Percentiles rank a stretch among this genome's conserved stretches.
Conservation (phyloP, 768 basidiomycete genomes). For the Boletus speciosus region DNA sequence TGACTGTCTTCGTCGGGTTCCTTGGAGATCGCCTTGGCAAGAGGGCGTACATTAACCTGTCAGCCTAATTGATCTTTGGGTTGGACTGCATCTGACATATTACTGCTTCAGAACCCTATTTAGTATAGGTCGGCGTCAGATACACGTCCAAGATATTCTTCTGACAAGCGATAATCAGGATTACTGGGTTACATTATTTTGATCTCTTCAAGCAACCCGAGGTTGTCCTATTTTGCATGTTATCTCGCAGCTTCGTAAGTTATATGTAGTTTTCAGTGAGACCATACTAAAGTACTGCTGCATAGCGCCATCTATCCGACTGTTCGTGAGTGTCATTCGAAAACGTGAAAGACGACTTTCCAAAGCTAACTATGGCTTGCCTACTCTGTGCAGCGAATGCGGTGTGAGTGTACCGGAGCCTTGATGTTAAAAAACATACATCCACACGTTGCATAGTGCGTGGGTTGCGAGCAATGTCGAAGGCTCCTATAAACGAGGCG, state of each 20-base stretch:
- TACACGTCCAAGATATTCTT: neutral
- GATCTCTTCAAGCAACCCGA: slow-evolving; percentile 54
- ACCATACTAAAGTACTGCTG: neutral
- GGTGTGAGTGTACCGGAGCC: slow-evolving; percentile 36
- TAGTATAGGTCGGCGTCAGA: slow-evolving; percentile 25
- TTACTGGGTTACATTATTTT: slow-evolving; percentile 65
- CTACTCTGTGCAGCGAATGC: slow-evolving; percentile 40
- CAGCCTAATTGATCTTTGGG: slow-evolving; percentile 17
- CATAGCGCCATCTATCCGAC: slow-evolving; percentile 46
- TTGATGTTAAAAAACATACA: slow-evolving; percentile 6
- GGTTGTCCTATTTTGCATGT: slow-evolving; percentile 68
- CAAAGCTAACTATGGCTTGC: neutral
- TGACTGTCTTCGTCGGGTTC: slow-evolving; percentile 61
- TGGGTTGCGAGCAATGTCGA: slow-evolving; percentile 75
- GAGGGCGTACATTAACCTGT: slow-evolving; percentile 62
- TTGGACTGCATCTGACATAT: slow-evolving; percentile 1
- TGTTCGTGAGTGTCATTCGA: slow-evolving; percentile 34
- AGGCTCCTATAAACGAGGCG: slow-evolving; percentile 70
- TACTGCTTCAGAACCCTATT: slow-evolving; percentile 24
- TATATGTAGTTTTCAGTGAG: neutral
- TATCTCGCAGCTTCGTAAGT: slow-evolving; percentile 69
- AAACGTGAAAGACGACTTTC: neutral
- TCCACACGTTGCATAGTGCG: slow-evolving; percentile 38
- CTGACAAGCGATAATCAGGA: slow-evolving; percentile 27
- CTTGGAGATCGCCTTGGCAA: slow-evolving; percentile 58